These are phyloP conservation scores for Leccinellum luteum DNA, from an alignment of 768 basidiomycete genomes.

Conservation along the genomic window DNA sequence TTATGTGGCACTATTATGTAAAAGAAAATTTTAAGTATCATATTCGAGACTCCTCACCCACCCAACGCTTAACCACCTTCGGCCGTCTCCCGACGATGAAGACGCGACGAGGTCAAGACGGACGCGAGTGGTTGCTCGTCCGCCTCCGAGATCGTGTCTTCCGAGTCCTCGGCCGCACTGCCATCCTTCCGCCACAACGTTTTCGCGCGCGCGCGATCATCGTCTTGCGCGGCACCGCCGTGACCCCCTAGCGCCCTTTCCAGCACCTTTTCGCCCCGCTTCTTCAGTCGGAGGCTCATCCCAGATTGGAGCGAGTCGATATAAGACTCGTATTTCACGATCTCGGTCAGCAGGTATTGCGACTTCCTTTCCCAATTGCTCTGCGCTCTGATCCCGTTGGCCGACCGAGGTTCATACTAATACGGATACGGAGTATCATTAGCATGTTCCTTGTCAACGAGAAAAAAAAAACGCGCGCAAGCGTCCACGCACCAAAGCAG, in stretches of 20 bases:
- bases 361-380: conserved; percentile 94
- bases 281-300: conserved; percentile 82
- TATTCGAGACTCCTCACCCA: conserved; percentile 10
- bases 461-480: no score
- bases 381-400: conserved; percentile 72
- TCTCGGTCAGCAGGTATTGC: conserved; percentile 84
- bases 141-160: conserved; percentile 48
- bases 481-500: conserved; percentile 52
- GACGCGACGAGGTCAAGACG: conserved; percentile 27
- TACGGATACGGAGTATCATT: not conserved
- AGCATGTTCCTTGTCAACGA: not conserved
- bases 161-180: conserved; percentile 42
- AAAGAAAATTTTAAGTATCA: conserved; percentile 2
- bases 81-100: conserved; percentile 45
- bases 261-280: conserved; percentile 83
- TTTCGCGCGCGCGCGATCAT: conserved; percentile 25
- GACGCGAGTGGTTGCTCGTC: conserved; percentile 37
- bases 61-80: conserved; percentile 32
- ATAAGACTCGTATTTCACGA: conserved; percentile 94
- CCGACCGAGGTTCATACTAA: conserved; percentile 71
- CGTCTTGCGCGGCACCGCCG: conserved; percentile 32
- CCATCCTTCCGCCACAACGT: conserved; percentile 41
- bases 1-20: conserved; percentile 17
- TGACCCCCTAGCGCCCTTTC: conserved; percentile 48
- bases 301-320: conserved; percentile 84